These are phyloP conservation scores for Megacollybia marginata DNA, from an alignment of 768 basidiomycete species.

Conservation along the genomic window DNA sequence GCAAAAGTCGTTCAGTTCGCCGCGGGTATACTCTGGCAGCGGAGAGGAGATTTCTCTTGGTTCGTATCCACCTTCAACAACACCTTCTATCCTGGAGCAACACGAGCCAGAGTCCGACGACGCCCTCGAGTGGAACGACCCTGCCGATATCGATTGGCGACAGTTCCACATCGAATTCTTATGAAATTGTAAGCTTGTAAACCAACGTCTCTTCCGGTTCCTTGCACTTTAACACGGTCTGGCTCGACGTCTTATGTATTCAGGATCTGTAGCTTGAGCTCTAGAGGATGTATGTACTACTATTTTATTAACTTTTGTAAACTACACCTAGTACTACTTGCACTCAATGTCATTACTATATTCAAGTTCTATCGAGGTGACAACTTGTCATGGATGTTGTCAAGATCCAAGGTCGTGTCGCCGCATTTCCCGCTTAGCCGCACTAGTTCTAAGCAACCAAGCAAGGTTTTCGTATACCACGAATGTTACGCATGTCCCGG, in stretches of 20 bases:
- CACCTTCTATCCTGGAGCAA: not conserved
- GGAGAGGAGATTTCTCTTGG: too few species aligned
- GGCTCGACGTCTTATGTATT: too few species aligned
- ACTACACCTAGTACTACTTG: too few species aligned
- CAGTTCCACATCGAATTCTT: constrained; percentile 46
- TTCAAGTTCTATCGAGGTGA: too few species aligned
- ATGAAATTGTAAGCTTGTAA: not conserved
- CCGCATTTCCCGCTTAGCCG: constrained; percentile 37
- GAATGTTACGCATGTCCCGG: constrained; percentile 96
- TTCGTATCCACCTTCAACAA: not conserved
- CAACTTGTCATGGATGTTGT: not conserved
- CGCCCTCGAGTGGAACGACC: constrained; percentile 23
- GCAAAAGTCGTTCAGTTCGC: too few species aligned
- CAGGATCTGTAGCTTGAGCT: too few species aligned
- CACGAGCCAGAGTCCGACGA: not conserved
- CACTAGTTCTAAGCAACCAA: constrained; percentile 67
- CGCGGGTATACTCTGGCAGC: too few species aligned
- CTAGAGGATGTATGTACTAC: too few species aligned
- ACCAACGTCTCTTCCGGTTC: too few species aligned
- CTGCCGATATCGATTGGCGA: constrained; percentile 44
- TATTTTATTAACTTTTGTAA: too few species aligned
- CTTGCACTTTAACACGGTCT: too few species aligned
- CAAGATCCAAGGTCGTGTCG: not conserved
- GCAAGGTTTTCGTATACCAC: constrained; percentile 95
- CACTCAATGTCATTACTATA: too few species aligned